Evolutionary conservation across 768 basidiomycete species (phyloP).

Genomic region (Plicaturopsis crispa): DNA sequence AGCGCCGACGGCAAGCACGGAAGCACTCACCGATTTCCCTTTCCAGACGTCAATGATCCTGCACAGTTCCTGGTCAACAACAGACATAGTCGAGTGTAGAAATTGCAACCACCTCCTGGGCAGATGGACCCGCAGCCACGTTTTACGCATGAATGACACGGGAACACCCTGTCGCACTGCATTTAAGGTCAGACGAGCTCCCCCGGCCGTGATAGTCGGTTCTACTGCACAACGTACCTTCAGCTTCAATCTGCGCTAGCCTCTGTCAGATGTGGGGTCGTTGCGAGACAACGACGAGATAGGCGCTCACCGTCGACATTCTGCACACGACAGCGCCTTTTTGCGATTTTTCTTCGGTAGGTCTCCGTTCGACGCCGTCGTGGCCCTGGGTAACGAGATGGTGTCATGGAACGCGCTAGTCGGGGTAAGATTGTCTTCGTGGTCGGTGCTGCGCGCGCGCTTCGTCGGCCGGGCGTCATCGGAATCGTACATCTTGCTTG

Average conservation of each 20-base stretch:
- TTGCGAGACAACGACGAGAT: background rate
- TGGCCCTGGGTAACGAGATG: background rate
- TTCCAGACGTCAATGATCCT: conserved; percentile 57
- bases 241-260: conserved; percentile 33
- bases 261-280: background rate
- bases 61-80: conserved; percentile 2
- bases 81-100: conserved; percentile 6
- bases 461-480: conserved; percentile 23
- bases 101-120: conserved; percentile 42
- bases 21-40: conserved; percentile 48
- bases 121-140: conserved; percentile 58
- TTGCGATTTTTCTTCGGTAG: conserved; percentile 31
- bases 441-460: conserved; percentile 19
- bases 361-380: background rate
- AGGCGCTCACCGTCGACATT: conserved; percentile 36
- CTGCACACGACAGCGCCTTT: conserved; percentile 41
- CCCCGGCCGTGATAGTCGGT: conserved; percentile 1
- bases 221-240: conserved; percentile 26
- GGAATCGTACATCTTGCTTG: no score
- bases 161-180: conserved; percentile 60
- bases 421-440: background rate
- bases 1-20: conserved; percentile 7
- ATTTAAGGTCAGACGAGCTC: conserved; percentile 4
- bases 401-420: background rate
- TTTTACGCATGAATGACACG: conserved; percentile 62